Percentiles rank a stretch among this genome's conserved stretches.
Conservation (phyloP, 495 filamentous ascomycete species). For the Neurospora tetrasperma region DNA sequence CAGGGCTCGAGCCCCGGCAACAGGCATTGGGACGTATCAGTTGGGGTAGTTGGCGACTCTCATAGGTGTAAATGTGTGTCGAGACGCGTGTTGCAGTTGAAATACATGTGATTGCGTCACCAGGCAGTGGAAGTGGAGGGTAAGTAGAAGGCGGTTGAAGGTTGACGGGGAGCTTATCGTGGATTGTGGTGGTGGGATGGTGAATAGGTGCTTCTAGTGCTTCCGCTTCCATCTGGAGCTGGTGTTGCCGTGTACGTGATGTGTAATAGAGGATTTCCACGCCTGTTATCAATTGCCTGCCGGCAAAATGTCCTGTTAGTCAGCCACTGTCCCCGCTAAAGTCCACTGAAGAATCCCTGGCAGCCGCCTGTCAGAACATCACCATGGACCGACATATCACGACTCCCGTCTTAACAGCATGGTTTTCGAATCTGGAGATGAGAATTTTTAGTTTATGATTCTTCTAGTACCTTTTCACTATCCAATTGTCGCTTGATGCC, state of each 20-base stretch:
- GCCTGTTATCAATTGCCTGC: neutral
- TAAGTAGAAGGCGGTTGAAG: neutral
- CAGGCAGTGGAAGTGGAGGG: neutral
- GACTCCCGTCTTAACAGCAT: neutral
- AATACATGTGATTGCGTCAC: neutral
- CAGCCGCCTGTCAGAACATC: neutral
- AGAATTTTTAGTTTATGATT: neutral
- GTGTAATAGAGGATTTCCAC: neutral
- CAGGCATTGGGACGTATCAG: slow-evolving; percentile 17
- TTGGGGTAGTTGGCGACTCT: neutral
- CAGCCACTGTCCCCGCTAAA: neutral
- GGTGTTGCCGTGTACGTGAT: too few relatives aligned
- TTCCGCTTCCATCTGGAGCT: too few relatives aligned
- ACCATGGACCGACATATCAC: neutral
- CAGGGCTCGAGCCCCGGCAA: slow-evolving; percentile 24
- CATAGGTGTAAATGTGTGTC: slow-evolving; percentile 9
- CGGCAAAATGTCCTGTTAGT: neutral
- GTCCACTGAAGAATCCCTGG: neutral
- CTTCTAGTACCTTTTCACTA: neutral
- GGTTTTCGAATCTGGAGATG: neutral
- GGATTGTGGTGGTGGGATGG: neutral
- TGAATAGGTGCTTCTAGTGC: neutral
- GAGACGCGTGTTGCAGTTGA: slow-evolving; percentile 1
- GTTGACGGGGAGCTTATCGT: neutral
- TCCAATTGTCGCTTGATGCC: neutral